phyloP scores from a whole-genome alignment of 495 filamentous ascomycete species.

The Penicillium lagena region DNA sequence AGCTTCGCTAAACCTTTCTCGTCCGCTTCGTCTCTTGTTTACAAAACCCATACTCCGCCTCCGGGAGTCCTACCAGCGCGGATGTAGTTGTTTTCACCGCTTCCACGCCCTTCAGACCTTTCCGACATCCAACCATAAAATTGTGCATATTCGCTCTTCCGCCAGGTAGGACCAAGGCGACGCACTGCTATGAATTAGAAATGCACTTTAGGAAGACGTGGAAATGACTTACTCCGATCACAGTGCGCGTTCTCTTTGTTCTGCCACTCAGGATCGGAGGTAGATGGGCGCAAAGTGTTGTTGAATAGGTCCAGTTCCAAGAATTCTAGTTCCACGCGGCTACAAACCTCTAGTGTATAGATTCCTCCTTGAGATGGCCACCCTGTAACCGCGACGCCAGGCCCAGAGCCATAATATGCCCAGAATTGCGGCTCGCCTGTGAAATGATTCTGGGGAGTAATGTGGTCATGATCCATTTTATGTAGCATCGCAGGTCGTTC shows the following conservation, averaged over 20 bases:
- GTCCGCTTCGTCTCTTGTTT: not conserved
- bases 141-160: too few relatives aligned
- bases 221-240: slow-evolving; percentile 7
- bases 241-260: slow-evolving; percentile 7
- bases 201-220: not conserved
- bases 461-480: too few relatives aligned
- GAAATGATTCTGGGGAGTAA: too few relatives aligned
- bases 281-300: not conserved
- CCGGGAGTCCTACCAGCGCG: slow-evolving; percentile 5
- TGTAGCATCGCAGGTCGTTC: too few relatives aligned
- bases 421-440: too few relatives aligned
- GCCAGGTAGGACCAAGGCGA: too few relatives aligned
- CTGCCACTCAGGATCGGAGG: slow-evolving; percentile 5
- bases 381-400: not conserved
- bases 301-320: slow-evolving; percentile 8
- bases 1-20: slow-evolving; percentile 3
- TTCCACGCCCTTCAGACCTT: too few relatives aligned
- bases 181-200: too few relatives aligned
- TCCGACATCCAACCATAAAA: too few relatives aligned
- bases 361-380: slow-evolving; percentile 10
- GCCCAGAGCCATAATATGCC: not conserved
- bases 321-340: slow-evolving; percentile 8
- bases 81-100: not conserved
- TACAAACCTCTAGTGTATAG: slow-evolving; percentile 1
- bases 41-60: slow-evolving; percentile 8